These are phyloP conservation scores for Fusarium setosum DNA, from an alignment of 2,329 filamentous ascomycete species.

Conservation along the genomic window DNA sequence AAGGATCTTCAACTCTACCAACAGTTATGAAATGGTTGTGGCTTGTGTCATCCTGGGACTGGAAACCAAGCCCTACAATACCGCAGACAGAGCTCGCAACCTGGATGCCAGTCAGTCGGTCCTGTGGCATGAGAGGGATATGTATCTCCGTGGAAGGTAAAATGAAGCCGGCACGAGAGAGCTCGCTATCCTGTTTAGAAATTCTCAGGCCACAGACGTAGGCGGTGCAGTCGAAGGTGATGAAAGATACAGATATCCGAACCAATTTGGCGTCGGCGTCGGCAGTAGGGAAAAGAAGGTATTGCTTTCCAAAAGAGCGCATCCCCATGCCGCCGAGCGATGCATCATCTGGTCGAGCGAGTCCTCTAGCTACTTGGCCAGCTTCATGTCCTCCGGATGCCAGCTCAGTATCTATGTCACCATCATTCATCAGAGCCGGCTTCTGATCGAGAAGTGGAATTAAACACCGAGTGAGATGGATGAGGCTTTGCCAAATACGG, in stretches of 20 bases:
- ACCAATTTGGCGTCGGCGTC: background rate
- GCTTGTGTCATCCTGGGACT: background rate
- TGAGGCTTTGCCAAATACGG: conserved; percentile 2
- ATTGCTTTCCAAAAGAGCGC: background rate
- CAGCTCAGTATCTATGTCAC: background rate
- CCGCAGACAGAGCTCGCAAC: background rate
- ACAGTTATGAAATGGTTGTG: fast-evolving
- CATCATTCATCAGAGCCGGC: fast-evolving
- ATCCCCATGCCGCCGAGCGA: background rate
- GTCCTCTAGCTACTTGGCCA: background rate
- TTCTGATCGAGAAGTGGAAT: background rate
- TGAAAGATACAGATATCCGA: background rate
- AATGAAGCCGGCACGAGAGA: background rate
- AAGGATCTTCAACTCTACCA: background rate
- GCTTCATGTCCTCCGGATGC: background rate
- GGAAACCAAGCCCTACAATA: background rate
- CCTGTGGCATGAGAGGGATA: background rate
- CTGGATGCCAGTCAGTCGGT: background rate
- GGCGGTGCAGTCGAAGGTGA: background rate
- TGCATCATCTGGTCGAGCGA: background rate
- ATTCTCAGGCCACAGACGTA: conserved; percentile 16
- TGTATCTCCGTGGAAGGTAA: background rate
- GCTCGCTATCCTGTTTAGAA: fast-evolving
- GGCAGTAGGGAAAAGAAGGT: background rate
- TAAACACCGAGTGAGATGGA: background rate